These are phyloP conservation scores for Proliferodiscus dingleyae DNA, from an alignment of 2,329 filamentous ascomycete genomes.

Conservation along the genomic window DNA sequence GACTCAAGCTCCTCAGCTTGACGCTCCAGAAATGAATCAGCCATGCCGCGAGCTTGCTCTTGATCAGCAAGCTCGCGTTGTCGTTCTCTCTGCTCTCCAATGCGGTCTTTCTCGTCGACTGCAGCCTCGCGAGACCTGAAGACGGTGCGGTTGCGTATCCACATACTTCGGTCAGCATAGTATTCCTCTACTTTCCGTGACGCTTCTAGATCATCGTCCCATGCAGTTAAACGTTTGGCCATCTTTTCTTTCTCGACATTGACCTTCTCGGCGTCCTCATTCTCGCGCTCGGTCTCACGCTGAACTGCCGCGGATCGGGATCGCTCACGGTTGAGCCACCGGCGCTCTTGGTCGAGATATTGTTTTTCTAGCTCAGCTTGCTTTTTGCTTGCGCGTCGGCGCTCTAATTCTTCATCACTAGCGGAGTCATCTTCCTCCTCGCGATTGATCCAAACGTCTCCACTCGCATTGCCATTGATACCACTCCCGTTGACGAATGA, in stretches of 20 bases:
- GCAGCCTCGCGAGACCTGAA: slow-evolving; percentile 70
- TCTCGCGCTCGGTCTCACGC: slow-evolving; percentile 76
- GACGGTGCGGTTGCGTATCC: slow-evolving; percentile 73
- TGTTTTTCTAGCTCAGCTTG: slow-evolving; percentile 72
- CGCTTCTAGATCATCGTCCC: slow-evolving; percentile 84
- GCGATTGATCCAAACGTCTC: slow-evolving; percentile 47
- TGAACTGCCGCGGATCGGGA: slow-evolving; percentile 79
- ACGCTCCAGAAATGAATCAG: slow-evolving; percentile 83
- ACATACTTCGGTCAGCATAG: slow-evolving; percentile 79
- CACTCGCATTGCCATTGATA: slow-evolving; percentile 50
- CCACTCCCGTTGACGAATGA: slow-evolving; percentile 77
- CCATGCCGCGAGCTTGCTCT: slow-evolving; percentile 77
- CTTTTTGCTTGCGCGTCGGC: slow-evolving; percentile 64
- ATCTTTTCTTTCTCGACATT: slow-evolving; percentile 62
- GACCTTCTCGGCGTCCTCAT: slow-evolving; percentile 63
- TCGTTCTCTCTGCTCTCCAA: slow-evolving; percentile 69
- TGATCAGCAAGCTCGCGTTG: slow-evolving; percentile 64
- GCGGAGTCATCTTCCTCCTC: slow-evolving; percentile 87
- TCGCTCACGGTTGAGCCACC: slow-evolving; percentile 86
- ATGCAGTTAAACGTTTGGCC: slow-evolving; percentile 69
- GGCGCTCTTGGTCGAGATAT: slow-evolving; percentile 79
- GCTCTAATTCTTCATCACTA: slow-evolving; percentile 80
- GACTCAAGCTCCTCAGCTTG: slow-evolving; percentile 72
- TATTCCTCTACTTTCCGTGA: slow-evolving; percentile 70
- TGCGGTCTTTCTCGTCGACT: slow-evolving; percentile 77